Conservation (phyloP, 306 rosid species). For the Cotoneaster glaucophyllus region DNA sequence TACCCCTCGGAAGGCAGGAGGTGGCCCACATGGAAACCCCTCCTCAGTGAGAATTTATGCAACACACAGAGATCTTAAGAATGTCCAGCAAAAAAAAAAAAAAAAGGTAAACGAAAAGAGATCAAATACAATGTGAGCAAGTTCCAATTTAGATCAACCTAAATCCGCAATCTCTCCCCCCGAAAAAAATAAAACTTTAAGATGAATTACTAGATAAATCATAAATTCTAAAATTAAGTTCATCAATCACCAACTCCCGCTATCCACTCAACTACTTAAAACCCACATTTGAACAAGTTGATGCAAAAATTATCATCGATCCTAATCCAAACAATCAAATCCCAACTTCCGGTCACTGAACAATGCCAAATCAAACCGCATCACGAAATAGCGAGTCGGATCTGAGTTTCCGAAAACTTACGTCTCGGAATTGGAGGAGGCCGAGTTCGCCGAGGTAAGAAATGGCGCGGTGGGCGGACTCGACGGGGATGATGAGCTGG, state of each 20-base stretch:
- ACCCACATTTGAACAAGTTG: not conserved
- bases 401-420: constrained; percentile 36
- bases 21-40: not conserved
- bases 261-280: not conserved
- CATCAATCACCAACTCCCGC: not conserved
- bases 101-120: not conserved
- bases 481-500: constrained; percentile 93
- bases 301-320: not conserved
- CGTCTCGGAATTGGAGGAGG: constrained; percentile 89
- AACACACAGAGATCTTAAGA: not conserved
- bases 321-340: not conserved
- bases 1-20: not conserved
- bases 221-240: not conserved
- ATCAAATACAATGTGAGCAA: not conserved
- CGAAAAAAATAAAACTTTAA: not conserved
- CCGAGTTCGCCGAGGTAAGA: constrained; percentile 94
- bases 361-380: constrained; percentile 13
- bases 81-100: not conserved
- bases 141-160: not conserved
- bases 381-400: constrained; percentile 14
- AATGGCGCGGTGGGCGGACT: constrained; percentile 90
- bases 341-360: not conserved
- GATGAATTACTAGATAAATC: not conserved
- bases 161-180: not conserved
- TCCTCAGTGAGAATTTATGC: not conserved